Percentiles rank a stretch among this genome's conserved stretches.
Conservation (phyloP, 2,329 filamentous ascomycete genomes). For the Paracamarosporium sp. region DNA sequence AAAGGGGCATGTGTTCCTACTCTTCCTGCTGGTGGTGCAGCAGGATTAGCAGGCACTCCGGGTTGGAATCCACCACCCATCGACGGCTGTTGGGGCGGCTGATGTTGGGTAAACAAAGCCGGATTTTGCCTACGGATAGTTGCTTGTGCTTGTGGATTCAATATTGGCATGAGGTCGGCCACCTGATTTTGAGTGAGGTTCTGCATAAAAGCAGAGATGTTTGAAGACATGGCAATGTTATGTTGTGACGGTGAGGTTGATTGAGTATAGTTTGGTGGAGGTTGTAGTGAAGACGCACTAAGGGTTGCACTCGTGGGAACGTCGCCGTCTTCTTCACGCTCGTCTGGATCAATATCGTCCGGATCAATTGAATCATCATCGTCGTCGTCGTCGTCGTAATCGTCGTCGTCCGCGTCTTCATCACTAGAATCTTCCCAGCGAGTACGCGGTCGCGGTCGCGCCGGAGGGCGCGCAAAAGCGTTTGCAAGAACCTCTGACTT, state of each 20-base stretch:
- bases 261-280: neutral
- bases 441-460: neutral
- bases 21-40: neutral
- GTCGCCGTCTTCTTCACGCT: neutral
- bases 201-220: slow-evolving; percentile 17
- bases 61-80: neutral
- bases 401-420: slow-evolving; percentile 8
- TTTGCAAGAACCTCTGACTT: slow-evolving; percentile 26
- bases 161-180: slow-evolving; percentile 8
- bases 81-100: neutral
- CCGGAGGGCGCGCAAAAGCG: neutral
- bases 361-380: neutral
- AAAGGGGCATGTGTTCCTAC: neutral
- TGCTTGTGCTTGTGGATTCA: slow-evolving; percentile 12
- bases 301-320: neutral
- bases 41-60: neutral
- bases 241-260: neutral
- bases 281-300: neutral
- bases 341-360: slow-evolving; percentile 2
- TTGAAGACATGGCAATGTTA: neutral
- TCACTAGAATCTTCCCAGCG: slow-evolving; percentile 6
- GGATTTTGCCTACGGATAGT: neutral
- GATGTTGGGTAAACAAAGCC: neutral
- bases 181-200: slow-evolving; percentile 15
- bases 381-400: slow-evolving; percentile 4